These are phyloP conservation scores for Botrytis fabae DNA, from an alignment of 2,329 filamentous ascomycete species.

Conservation along the genomic window DNA sequence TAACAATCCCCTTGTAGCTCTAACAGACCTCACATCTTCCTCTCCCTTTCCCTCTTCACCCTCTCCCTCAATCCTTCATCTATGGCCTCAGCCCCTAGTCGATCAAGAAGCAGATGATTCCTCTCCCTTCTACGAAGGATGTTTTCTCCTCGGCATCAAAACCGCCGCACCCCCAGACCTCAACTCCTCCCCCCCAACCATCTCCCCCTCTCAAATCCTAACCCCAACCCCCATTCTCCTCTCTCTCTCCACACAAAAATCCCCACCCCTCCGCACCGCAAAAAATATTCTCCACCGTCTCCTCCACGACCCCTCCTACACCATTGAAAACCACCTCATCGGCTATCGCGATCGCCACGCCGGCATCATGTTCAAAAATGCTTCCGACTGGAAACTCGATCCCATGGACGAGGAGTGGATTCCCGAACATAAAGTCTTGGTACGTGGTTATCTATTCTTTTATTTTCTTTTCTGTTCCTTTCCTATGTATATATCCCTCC, in stretches of 20 bases:
- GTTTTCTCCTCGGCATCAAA: background rate
- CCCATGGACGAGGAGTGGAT: background rate
- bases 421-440: background rate
- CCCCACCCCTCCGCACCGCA: background rate
- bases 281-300: background rate
- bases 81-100: background rate
- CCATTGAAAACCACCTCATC: slow-evolving; percentile 18
- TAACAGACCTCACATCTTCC: background rate
- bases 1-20: background rate
- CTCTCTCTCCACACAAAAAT: background rate
- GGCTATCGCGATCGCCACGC: background rate
- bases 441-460: background rate
- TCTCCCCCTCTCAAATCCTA: background rate
- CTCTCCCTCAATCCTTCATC: background rate
- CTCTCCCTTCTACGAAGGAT: background rate
- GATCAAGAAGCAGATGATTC: background rate
- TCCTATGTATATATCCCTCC: background rate
- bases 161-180: background rate
- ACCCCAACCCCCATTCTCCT: background rate
- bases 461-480: background rate
- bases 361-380: background rate
- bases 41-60: background rate
- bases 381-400: background rate
- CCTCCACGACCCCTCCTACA: slow-evolving; percentile 21
- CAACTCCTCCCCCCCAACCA: background rate